phyloP scores from a whole-genome alignment of 495 filamentous ascomycete species.

The Mycothermus thermophilus region DNA sequence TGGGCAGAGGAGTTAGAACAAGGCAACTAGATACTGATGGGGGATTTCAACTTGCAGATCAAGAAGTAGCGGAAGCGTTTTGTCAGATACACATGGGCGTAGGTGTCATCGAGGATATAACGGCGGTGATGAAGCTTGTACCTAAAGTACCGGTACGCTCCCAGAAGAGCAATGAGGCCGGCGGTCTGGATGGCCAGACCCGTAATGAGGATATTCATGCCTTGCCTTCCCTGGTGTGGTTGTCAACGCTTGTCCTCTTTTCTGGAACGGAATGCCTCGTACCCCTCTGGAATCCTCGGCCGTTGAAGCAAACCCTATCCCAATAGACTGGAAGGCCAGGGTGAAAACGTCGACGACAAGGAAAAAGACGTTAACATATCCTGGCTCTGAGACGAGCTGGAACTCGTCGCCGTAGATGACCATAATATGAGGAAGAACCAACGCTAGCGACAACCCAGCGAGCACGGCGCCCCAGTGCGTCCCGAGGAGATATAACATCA shows the following conservation, averaged over 20 bases:
- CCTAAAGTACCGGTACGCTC: conserved; percentile 20
- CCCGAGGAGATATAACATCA: conserved; percentile 26
- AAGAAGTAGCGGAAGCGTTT: conserved; percentile 22
- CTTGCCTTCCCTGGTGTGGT: no score
- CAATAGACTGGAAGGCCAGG: conserved; percentile 24
- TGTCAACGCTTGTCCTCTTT: no score
- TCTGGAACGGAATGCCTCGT: no score
- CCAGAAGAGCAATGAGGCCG: conserved; percentile 20
- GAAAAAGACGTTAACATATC: conserved; percentile 20
- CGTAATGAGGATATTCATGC: conserved; percentile 17
- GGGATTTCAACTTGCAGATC: conserved; percentile 16
- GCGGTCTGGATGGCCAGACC: conserved; percentile 27
- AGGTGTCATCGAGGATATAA: conserved; percentile 19
- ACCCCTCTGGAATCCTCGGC: no score
- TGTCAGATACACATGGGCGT: conserved; percentile 21
- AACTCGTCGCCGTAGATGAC: conserved; percentile 27
- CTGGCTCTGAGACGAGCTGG: conserved; percentile 15
- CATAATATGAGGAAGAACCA: conserved; percentile 25
- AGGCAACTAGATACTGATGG: no score
- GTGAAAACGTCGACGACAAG: conserved; percentile 17
- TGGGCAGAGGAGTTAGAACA: no score
- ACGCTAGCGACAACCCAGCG: conserved; percentile 22
- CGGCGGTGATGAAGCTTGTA: conserved; percentile 17
- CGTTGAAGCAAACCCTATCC: conserved; percentile 14
- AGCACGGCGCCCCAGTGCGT: conserved; percentile 26